Conservation (phyloP, 75 land plant genomes). For the Ceratopteris richardii region DNA sequence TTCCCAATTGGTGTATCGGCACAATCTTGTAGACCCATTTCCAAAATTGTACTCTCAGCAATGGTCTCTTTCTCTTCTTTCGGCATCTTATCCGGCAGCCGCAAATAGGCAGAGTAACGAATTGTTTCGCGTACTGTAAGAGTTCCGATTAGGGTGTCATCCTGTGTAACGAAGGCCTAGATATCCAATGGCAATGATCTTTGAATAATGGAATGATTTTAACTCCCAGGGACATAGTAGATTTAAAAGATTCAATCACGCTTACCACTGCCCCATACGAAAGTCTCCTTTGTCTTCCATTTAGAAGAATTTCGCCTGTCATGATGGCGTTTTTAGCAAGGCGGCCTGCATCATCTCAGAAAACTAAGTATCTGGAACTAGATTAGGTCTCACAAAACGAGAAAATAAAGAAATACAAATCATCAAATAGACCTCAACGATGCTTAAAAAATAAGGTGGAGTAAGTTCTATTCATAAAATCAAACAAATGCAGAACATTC, state of each 20-base stretch:
- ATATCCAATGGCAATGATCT: too few species aligned
- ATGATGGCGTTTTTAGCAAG: constrained; percentile 20
- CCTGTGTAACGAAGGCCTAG: constrained; percentile 91
- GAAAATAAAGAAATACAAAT: too few species aligned
- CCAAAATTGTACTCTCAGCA: constrained; percentile 51
- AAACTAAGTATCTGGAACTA: too few species aligned
- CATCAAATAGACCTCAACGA: too few species aligned
- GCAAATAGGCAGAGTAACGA: constrained; percentile 60
- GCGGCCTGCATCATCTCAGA: constrained; percentile 27
- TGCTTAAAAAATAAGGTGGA: too few species aligned
- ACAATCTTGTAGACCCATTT: constrained; percentile 66
- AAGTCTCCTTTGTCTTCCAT: constrained; percentile 16
- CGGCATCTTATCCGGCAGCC: constrained; percentile 45
- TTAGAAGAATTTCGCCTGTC: constrained; percentile 27
- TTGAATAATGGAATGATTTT: too few species aligned
- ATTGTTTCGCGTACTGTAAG: constrained; percentile 70
- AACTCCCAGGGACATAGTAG: too few species aligned
- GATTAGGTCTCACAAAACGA: too few species aligned
- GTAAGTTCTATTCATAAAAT: too few species aligned
- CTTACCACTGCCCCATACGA: constrained; percentile 28
- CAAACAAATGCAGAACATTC: too few species aligned
- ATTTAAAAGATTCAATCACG: neutral
- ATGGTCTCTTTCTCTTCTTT: constrained; percentile 39
- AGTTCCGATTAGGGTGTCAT: constrained; percentile 59
- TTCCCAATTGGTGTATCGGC: constrained; percentile 45